Evolutionary conservation across 495 filamentous ascomycete species (phyloP).

Genomic region (Cercophora newfieldiana): DNA sequence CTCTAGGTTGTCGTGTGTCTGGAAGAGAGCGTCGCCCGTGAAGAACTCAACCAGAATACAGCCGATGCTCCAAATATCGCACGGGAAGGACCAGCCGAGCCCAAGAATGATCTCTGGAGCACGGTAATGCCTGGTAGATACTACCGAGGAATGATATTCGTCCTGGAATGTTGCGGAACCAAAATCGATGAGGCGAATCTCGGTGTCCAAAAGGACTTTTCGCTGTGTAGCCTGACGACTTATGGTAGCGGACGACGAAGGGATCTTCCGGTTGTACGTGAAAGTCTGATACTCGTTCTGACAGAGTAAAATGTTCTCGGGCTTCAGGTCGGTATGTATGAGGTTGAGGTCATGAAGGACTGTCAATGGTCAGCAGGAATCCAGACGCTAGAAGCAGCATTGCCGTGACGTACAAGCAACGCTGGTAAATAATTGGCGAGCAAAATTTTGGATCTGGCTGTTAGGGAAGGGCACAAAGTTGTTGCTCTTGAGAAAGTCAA

Average conservation of each 20-base stretch:
- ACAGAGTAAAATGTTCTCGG: slow-evolving; percentile 95
- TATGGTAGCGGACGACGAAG: slow-evolving; percentile 79
- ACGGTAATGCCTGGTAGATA: slow-evolving; percentile 93
- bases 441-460: slow-evolving; percentile 97
- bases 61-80: slow-evolving; percentile 98
- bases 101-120: slow-evolving; percentile 97
- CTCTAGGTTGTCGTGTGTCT: slow-evolving; percentile 97
- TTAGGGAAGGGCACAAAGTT: slow-evolving; percentile 96
- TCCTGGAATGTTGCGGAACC: slow-evolving; percentile 97
- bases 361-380: slow-evolving; percentile 43
- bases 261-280: slow-evolving; percentile 92
- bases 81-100: slow-evolving; percentile 95
- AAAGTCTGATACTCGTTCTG: slow-evolving; percentile 91
- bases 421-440: slow-evolving; percentile 92
- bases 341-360: slow-evolving; percentile 97
- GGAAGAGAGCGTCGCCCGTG: slow-evolving; percentile 95
- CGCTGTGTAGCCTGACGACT: slow-evolving; percentile 79
- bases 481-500: slow-evolving; percentile 96
- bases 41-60: slow-evolving; percentile 99
- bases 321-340: slow-evolving; percentile 97
- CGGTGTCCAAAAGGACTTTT: slow-evolving; percentile 86
- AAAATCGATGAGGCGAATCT: slow-evolving; percentile 97
- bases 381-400: not conserved
- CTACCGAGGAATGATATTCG: slow-evolving; percentile 96
- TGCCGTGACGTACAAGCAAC: slow-evolving; percentile 78